Evolutionary conservation across 2,329 filamentous ascomycete genomes (phyloP).

Genomic region (Penicillium sp.): DNA sequence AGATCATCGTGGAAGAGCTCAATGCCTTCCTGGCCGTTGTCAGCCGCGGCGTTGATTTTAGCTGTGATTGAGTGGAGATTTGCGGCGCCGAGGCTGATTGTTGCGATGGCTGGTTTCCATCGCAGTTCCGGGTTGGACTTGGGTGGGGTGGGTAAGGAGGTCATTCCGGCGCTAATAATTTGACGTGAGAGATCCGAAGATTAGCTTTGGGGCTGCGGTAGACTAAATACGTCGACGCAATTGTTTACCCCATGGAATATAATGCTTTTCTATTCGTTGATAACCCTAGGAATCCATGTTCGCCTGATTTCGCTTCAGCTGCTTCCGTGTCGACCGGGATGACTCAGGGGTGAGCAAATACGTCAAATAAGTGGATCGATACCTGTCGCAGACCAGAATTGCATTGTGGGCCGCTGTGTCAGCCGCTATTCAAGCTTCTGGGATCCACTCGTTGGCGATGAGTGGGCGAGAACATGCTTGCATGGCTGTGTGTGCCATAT

Average conservation of each 20-base stretch:
- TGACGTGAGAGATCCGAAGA: too few species aligned
- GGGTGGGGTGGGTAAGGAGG: slow-evolving; percentile 17
- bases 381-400: slow-evolving; percentile 6
- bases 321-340: slow-evolving; percentile 15
- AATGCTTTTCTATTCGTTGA: neutral
- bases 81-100: slow-evolving; percentile 20
- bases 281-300: neutral
- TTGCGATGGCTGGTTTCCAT: slow-evolving; percentile 26
- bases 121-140: slow-evolving; percentile 5
- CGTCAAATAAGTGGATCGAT: slow-evolving; percentile 15
- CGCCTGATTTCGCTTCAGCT: neutral
- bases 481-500: neutral
- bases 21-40: slow-evolving; percentile 56
- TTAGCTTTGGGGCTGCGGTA: too few species aligned
- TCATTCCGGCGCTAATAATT: slow-evolving; percentile 8
- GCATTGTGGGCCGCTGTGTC: slow-evolving; percentile 1
- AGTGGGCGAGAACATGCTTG: neutral
- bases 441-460: neutral
- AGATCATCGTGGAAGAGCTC: slow-evolving; percentile 72
- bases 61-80: slow-evolving; percentile 19
- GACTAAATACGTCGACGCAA: too few species aligned
- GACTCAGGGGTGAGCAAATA: slow-evolving; percentile 9
- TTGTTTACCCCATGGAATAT: too few species aligned
- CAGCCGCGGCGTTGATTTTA: slow-evolving; percentile 34
- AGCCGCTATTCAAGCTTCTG: neutral